phyloP scores from a whole-genome alignment of 2,329 filamentous ascomycete species.

The Colletotrichum lini region DNA sequence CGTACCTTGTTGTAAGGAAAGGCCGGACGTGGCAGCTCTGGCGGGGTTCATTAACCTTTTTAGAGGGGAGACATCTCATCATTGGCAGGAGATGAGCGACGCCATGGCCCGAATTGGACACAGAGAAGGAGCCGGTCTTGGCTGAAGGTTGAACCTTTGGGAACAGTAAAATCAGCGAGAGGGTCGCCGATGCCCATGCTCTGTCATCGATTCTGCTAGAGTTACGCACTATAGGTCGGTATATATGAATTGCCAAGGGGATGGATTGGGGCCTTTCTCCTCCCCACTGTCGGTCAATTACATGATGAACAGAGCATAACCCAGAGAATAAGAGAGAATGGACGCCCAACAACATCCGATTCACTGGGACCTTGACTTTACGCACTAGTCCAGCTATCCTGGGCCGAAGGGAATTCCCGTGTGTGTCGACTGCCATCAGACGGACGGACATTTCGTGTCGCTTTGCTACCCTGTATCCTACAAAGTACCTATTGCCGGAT shows the following conservation, averaged over 20 bases:
- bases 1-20: constrained; percentile 33
- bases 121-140: constrained; percentile 6
- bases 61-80: constrained; percentile 38
- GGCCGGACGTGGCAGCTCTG: constrained; percentile 41
- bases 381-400: constrained; percentile 10
- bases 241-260: not conserved
- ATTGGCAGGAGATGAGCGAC: constrained; percentile 39
- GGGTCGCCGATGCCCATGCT: not conserved
- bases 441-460: constrained; percentile 11
- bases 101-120: constrained; percentile 34
- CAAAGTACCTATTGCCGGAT: not conserved
- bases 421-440: constrained; percentile 27
- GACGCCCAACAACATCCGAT: not conserved
- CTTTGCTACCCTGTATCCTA: not conserved
- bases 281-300: not conserved
- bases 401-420: constrained; percentile 29
- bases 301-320: no score
- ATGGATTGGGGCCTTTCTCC: not conserved
- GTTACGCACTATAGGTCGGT: no score
- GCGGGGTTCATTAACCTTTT: constrained; percentile 43
- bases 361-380: not conserved
- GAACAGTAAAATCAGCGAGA: not conserved
- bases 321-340: not conserved
- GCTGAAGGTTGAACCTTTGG: not conserved
- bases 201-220: not conserved